phyloP scores from a whole-genome alignment of 2,329 filamentous ascomycete species.

The Scolecobasidium constrictum region DNA sequence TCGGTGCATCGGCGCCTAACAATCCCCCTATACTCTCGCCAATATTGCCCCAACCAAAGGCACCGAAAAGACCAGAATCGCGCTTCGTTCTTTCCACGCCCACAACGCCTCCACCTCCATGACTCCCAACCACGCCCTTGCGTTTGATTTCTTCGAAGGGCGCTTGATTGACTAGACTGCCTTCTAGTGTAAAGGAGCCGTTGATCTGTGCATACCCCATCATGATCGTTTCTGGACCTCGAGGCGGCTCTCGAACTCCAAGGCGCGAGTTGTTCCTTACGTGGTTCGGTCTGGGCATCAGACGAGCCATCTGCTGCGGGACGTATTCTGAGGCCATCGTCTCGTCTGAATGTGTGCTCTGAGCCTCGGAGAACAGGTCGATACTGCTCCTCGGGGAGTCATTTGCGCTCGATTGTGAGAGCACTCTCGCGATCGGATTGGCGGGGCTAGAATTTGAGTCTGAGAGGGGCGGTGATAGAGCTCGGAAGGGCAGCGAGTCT shows the following conservation, averaged over 20 bases:
- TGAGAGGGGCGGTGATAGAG: constrained; percentile 20
- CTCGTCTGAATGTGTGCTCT: constrained; percentile 91
- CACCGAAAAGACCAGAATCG: constrained; percentile 68
- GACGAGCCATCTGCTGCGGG: constrained; percentile 33
- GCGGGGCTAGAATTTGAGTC: constrained; percentile 38
- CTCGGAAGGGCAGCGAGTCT: constrained; percentile 14
- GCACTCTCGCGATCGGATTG: constrained; percentile 53
- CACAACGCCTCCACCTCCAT: constrained; percentile 72
- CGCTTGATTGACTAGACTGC: constrained; percentile 76
- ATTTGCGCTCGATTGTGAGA: constrained; percentile 66
- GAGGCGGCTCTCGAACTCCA: constrained; percentile 20
- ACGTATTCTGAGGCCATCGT: constrained; percentile 84
- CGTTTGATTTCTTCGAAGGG: constrained; percentile 94
- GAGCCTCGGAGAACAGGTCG: constrained; percentile 72
- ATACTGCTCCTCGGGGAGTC: constrained; percentile 82
- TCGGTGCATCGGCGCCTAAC: constrained; percentile 75
- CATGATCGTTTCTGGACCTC: constrained; percentile 69
- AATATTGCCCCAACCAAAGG: constrained; percentile 80
- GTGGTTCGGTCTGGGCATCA: constrained; percentile 3
- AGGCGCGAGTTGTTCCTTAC: constrained; percentile 13
- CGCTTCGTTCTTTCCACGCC: constrained; percentile 66
- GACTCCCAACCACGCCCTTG: constrained; percentile 79
- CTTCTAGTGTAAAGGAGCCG: constrained; percentile 84
- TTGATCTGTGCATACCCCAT: constrained; percentile 97
- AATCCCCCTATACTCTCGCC: constrained; percentile 81